Conservation (phyloP, 352 stramenopile species). For the Phytophthora tubulina region DNA sequence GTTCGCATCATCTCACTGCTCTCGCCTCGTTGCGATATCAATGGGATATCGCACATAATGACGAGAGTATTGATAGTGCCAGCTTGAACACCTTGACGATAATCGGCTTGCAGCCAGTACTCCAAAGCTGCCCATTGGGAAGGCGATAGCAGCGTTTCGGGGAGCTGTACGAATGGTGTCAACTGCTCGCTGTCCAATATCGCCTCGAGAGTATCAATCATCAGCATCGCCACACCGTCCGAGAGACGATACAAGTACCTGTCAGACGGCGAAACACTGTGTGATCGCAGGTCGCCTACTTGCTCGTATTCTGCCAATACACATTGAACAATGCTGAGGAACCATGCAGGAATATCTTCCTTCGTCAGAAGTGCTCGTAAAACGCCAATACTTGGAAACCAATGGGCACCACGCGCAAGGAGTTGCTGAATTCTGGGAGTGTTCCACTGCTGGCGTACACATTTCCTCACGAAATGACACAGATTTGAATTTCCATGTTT, state of each 20-base stretch:
- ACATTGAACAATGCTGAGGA: constrained; percentile 38
- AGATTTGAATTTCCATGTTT: constrained; percentile 5
- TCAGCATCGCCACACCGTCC: constrained; percentile 38
- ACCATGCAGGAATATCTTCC: constrained; percentile 41
- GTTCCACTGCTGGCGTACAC: constrained; percentile 55
- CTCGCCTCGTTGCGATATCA: constrained; percentile 35
- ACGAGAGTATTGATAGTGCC: constrained; percentile 37
- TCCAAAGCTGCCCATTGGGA: constrained; percentile 52
- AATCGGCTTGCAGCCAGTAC: constrained; percentile 25
- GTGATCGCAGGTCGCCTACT: constrained; percentile 31
- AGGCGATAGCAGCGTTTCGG: constrained; percentile 41
- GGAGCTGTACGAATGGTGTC: constrained; percentile 40
- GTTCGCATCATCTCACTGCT: constrained; percentile 22
- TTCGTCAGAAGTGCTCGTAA: constrained; percentile 43
- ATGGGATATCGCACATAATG: constrained; percentile 64
- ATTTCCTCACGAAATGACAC: constrained; percentile 42
- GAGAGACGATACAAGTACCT: constrained; percentile 42
- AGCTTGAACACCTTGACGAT: background rate
- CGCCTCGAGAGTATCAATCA: constrained; percentile 56
- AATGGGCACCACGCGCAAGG: constrained; percentile 50
- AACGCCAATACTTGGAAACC: constrained; percentile 56
- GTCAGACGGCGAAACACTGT: constrained; percentile 21
- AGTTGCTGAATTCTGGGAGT: constrained; percentile 44
- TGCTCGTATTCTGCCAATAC: constrained; percentile 59
- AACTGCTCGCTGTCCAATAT: constrained; percentile 28